Conservation (phyloP, 441 rosid species). For the Erodium texanum region DNA sequence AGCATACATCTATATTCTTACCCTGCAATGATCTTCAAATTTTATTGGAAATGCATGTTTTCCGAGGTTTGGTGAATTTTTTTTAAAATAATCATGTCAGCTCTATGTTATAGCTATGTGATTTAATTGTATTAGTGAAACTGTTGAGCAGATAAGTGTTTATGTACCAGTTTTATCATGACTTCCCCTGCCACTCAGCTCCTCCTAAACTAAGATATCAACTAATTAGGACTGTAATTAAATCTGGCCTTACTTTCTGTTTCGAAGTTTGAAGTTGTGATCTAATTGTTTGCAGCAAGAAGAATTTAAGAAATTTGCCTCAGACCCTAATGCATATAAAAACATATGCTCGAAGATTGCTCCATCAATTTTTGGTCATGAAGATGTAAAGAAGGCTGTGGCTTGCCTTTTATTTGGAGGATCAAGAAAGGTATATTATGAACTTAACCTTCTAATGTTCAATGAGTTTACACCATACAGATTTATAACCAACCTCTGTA, state of each 20-base stretch:
- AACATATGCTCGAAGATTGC: constrained; percentile 73
- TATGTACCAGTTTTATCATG: background rate
- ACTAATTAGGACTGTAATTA: background rate
- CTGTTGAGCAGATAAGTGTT: background rate
- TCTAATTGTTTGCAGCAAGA: constrained; percentile 45
- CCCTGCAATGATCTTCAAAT: background rate
- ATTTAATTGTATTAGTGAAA: background rate
- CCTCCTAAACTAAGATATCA: background rate
- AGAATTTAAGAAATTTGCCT: constrained; percentile 81
- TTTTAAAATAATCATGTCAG: no score
- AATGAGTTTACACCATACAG: background rate
- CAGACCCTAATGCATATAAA: constrained; percentile 49
- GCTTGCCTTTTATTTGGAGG: constrained; percentile 97
- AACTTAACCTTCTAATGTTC: constrained; percentile 12
- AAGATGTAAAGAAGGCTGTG: constrained; percentile 81
- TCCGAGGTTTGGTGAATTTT: no score
- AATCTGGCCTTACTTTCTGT: background rate
- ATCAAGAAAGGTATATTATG: constrained; percentile 63
- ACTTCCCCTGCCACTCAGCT: background rate
- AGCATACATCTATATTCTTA: background rate
- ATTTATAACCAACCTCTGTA: constrained; percentile 15
- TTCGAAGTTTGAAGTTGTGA: background rate
- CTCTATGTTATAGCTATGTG: background rate
- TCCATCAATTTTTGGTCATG: constrained; percentile 91
- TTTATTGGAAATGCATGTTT: background rate